Evolutionary conservation across 257 asterid species (phyloP).

Genomic region (Petunia axillaris): DNA sequence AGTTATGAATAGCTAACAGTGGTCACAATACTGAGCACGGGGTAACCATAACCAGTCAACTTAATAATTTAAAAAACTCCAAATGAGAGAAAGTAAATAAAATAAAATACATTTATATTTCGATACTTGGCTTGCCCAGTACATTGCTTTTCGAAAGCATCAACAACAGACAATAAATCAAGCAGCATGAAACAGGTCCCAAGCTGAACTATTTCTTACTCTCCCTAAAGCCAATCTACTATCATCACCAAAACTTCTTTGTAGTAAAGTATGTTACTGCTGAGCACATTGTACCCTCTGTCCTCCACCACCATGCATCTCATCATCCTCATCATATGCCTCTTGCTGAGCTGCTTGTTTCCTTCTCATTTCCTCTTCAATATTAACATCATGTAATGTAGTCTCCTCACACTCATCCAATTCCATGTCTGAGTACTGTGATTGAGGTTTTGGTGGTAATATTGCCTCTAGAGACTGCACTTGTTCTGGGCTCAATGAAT

Average conservation of each 20-base stretch:
- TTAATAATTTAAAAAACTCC: background rate
- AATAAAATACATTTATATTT: background rate
- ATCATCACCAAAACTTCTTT: background rate
- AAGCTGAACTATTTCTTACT: background rate
- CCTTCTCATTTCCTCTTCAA: slow-evolving; percentile 76
- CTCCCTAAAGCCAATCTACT: background rate
- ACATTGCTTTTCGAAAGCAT: background rate
- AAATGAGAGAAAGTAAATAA: background rate
- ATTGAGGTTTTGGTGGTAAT: slow-evolving; percentile 50
- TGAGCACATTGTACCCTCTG: slow-evolving; percentile 87
- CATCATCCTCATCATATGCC: slow-evolving; percentile 74
- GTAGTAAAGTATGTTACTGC: slow-evolving; percentile 40
- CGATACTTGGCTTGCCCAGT: background rate
- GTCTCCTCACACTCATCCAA: slow-evolving; percentile 83
- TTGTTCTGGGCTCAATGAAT: slow-evolving; percentile 51
- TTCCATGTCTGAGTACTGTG: slow-evolving; percentile 67
- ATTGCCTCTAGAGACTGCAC: slow-evolving; percentile 45
- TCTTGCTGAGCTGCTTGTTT: slow-evolving; percentile 60
- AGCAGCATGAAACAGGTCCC: background rate
- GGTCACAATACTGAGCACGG: too few species aligned
- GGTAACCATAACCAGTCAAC: background rate
- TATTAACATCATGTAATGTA: slow-evolving; percentile 64
- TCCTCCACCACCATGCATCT: slow-evolving; percentile 68
- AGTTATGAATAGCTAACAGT: too few species aligned
- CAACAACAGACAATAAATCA: background rate